Evolutionary conservation across 2,329 filamentous ascomycete genomes (phyloP).

Genomic region (Talaromyces atroroseus): DNA sequence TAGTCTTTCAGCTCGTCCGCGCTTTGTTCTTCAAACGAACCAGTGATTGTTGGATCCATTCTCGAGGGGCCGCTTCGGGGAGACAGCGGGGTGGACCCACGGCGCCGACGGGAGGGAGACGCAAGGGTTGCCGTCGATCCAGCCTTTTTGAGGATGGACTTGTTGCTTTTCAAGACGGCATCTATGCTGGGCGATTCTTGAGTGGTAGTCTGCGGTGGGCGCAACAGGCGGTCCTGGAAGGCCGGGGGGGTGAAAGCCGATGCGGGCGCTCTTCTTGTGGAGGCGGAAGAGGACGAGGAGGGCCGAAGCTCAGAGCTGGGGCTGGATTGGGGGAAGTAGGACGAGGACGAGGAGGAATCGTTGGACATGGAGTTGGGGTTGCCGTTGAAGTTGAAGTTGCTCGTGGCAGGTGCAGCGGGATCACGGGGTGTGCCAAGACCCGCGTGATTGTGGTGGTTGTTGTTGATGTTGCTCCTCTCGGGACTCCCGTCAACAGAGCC

Average conservation of each 20-base stretch:
- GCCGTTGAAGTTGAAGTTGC: slow-evolving; percentile 13
- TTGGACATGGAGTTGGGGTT: slow-evolving; percentile 6
- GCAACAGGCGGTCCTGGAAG: slow-evolving; percentile 7
- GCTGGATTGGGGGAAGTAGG: slow-evolving; percentile 30
- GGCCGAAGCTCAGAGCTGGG: slow-evolving; percentile 40
- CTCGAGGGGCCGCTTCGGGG: slow-evolving; percentile 16
- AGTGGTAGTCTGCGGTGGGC: slow-evolving; percentile 7
- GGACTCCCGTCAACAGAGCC: slow-evolving; percentile 10
- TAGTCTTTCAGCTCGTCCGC: slow-evolving; percentile 26
- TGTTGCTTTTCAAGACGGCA: slow-evolving; percentile 21
- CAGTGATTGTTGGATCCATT: slow-evolving; percentile 12
- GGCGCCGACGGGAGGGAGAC: slow-evolving; percentile 20
- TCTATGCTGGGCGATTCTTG: slow-evolving; percentile 18
- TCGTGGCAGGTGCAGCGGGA: slow-evolving; percentile 16
- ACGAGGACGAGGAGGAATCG: neutral
- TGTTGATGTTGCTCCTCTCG: slow-evolving; percentile 1
- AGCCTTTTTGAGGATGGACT: slow-evolving; percentile 14
- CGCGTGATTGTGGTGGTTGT: neutral
- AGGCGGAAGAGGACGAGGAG: slow-evolving; percentile 27
- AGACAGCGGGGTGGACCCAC: slow-evolving; percentile 17
- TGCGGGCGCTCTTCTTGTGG: slow-evolving; percentile 38
- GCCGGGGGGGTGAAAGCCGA: slow-evolving; percentile 25
- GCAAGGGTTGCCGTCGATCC: slow-evolving; percentile 4
- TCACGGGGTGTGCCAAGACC: slow-evolving; percentile 22
- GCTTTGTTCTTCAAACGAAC: neutral